These are phyloP conservation scores for Aspergillus tamarii DNA, from an alignment of 2,329 filamentous ascomycete species.

Conservation along the genomic window DNA sequence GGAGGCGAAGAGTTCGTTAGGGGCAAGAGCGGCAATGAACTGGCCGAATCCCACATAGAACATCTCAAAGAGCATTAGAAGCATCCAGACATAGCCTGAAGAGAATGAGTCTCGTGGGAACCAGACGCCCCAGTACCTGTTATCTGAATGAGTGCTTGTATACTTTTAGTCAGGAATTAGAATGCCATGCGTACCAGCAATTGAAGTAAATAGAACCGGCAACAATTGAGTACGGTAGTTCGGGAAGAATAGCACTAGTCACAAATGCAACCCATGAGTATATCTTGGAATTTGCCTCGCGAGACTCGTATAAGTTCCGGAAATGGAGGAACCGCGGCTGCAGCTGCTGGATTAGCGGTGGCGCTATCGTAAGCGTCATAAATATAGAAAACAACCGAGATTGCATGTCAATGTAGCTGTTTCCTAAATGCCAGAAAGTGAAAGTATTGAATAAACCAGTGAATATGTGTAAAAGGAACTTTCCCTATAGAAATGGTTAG, in stretches of 20 bases:
- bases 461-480: slow-evolving; percentile 64
- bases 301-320: slow-evolving; percentile 68
- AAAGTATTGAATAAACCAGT: slow-evolving; percentile 71
- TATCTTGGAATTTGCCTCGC: slow-evolving; percentile 77
- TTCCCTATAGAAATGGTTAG: slow-evolving; percentile 48
- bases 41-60: slow-evolving; percentile 69
- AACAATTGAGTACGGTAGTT: slow-evolving; percentile 70
- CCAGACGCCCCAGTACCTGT: slow-evolving; percentile 57
- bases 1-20: slow-evolving; percentile 68
- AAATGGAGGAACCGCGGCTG: slow-evolving; percentile 72
- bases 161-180: not conserved
- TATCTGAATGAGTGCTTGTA: not conserved
- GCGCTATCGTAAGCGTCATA: slow-evolving; percentile 74
- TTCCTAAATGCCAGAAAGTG: slow-evolving; percentile 67
- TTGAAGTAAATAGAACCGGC: slow-evolving; percentile 67
- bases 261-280: slow-evolving; percentile 76
- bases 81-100: slow-evolving; percentile 64
- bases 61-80: slow-evolving; percentile 68
- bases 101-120: slow-evolving; percentile 61
- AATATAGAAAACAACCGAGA: slow-evolving; percentile 76
- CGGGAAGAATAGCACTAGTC: slow-evolving; percentile 66
- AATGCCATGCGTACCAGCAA: slow-evolving; percentile 57
- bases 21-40: slow-evolving; percentile 67
- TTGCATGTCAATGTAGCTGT: slow-evolving; percentile 65
- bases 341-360: slow-evolving; percentile 75